Percentiles rank a stretch among this genome's conserved stretches.
phyloP scores from a whole-genome alignment of 257 asterid genomes.

The Przewalskia tangutica region DNA sequence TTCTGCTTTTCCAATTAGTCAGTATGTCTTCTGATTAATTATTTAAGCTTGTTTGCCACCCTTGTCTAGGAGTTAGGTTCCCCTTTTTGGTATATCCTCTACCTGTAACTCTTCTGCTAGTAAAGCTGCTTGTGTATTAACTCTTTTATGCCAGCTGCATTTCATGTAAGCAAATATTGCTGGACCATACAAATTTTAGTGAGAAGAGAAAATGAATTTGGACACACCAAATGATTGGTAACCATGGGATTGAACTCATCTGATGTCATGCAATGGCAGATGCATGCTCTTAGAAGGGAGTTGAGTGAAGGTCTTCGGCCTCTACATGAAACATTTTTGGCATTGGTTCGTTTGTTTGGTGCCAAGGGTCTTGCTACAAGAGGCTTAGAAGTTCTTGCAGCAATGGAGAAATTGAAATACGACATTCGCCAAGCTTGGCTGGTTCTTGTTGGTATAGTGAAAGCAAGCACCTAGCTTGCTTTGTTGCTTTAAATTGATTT shows the following conservation, averaged over 20 bases:
- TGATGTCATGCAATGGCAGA: slow-evolving; percentile 38
- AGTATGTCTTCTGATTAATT: neutral
- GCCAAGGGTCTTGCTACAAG: slow-evolving; percentile 72
- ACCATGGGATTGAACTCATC: neutral
- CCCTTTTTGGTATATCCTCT: neutral
- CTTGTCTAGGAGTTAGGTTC: neutral
- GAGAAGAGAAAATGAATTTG: neutral
- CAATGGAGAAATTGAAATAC: slow-evolving; percentile 89
- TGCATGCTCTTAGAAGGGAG: slow-evolving; percentile 95
- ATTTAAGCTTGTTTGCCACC: neutral
- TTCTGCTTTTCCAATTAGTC: neutral
- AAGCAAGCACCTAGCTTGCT: slow-evolving; percentile 17
- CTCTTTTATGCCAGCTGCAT: neutral
- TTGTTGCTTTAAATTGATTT: slow-evolving; percentile 12
- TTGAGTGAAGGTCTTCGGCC: slow-evolving; percentile 95
- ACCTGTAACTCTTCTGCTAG: neutral
- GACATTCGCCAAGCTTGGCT: slow-evolving; percentile 96
- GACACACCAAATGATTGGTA: neutral
- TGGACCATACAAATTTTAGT: neutral
- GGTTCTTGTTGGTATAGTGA: slow-evolving; percentile 75
- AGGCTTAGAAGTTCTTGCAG: slow-evolving; percentile 93
- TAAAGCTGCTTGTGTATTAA: neutral
- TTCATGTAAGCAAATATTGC: neutral
- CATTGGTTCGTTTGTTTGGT: slow-evolving; percentile 86
- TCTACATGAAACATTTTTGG: slow-evolving; percentile 85